Evolutionary conservation across 1,284 basidiomycete genomes (phyloP).

Genomic region (Marasmius fiardii): DNA sequence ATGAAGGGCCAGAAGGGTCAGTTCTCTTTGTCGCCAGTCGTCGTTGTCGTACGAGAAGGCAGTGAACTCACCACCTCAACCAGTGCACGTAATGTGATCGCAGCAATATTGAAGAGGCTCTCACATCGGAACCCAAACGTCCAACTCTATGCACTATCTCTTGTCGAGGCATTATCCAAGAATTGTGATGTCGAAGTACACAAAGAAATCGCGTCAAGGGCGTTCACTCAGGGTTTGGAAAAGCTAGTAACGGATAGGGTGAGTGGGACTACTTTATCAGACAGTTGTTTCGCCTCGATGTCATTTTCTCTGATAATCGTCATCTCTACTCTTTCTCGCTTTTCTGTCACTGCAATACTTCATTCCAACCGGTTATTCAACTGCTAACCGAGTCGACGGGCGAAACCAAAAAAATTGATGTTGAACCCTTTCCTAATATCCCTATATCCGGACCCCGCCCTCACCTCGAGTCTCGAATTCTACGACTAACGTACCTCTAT

Average conservation of each 20-base stretch:
- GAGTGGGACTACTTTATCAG: too few relatives aligned
- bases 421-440: conserved; percentile 1
- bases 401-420: neutral
- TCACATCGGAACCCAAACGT: conserved; percentile 95
- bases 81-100: conserved; percentile 86
- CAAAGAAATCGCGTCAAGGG: conserved; percentile 85
- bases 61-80: conserved; percentile 2
- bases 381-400: neutral
- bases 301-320: neutral
- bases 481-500: neutral
- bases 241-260: conserved; percentile 88
- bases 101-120: conserved; percentile 86
- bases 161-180: conserved; percentile 87
- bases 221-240: conserved; percentile 88
- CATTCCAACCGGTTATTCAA: neutral
- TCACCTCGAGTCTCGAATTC: too few relatives aligned
- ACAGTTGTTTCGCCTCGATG: too few relatives aligned
- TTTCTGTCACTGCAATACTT: neutral
- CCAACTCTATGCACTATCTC: conserved; percentile 89
- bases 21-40: conserved; percentile 20
- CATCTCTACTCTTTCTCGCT: neutral
- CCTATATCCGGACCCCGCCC: neutral
- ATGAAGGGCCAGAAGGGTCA: conserved; percentile 83
- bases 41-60: neutral
- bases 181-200: conserved; percentile 85